Conservation (phyloP, 257 asterid species). For the Vinca minor region DNA sequence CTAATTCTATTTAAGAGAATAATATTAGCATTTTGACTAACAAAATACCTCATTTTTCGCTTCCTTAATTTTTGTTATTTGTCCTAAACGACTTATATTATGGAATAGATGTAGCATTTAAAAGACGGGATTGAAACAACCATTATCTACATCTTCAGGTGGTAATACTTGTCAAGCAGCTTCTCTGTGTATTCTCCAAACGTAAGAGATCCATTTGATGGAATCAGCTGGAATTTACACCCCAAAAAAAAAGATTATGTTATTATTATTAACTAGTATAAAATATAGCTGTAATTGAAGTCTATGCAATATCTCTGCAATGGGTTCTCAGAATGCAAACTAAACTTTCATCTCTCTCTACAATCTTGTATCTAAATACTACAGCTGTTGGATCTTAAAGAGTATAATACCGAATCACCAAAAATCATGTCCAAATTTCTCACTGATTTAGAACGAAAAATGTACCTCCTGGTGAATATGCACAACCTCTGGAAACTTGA, state of each 20-base stretch:
- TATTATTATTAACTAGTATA: not conserved
- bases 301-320: not conserved
- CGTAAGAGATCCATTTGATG: slow-evolving; percentile 51
- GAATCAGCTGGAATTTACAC: slow-evolving; percentile 36
- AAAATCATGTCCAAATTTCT: not conserved
- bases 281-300: not conserved
- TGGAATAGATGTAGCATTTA: too few relatives aligned
- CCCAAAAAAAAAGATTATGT: not conserved
- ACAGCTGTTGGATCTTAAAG: not conserved
- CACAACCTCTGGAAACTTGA: slow-evolving; percentile 49
- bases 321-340: not conserved
- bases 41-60: too few relatives aligned
- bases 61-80: too few relatives aligned
- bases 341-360: not conserved
- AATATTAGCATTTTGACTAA: too few relatives aligned
- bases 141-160: slow-evolving; percentile 29
- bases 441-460: slow-evolving; percentile 6
- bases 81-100: too few relatives aligned
- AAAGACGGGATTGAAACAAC: too few relatives aligned
- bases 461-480: slow-evolving; percentile 63
- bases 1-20: too few relatives aligned
- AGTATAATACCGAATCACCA: not conserved
- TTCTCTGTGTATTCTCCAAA: slow-evolving; percentile 87
- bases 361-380: not conserved
- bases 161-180: slow-evolving; percentile 82